Percentiles rank a stretch among this genome's conserved stretches.
Conservation (phyloP, 2,329 filamentous ascomycete species). For the Decorospora gaudefroyi region DNA sequence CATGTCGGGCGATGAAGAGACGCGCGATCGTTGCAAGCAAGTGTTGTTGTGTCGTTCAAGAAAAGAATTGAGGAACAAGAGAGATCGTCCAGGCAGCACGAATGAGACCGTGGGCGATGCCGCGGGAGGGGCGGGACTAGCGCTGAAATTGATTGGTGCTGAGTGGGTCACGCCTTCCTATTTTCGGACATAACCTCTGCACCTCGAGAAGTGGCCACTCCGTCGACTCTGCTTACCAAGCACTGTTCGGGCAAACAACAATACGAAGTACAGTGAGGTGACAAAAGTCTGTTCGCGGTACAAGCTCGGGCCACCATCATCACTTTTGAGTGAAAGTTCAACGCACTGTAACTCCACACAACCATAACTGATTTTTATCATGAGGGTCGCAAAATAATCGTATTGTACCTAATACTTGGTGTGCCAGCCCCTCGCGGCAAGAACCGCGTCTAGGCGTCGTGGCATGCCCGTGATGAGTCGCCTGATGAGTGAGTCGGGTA, state of each 20-base stretch:
- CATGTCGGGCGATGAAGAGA: slow-evolving; percentile 17
- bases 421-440: slow-evolving; percentile 1
- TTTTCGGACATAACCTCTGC: slow-evolving; percentile 11
- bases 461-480: slow-evolving; percentile 10
- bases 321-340: too few relatives aligned
- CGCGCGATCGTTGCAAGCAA: slow-evolving; percentile 3
- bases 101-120: slow-evolving; percentile 19
- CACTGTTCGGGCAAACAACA: too few relatives aligned
- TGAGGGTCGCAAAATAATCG: not conserved
- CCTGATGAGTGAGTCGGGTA: slow-evolving; percentile 5
- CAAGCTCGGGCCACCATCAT: too few relatives aligned
- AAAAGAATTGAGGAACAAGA: slow-evolving; percentile 9
- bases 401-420: slow-evolving; percentile 7
- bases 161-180: not conserved
- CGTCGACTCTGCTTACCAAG: not conserved
- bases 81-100: slow-evolving; percentile 15
- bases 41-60: not conserved
- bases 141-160: not conserved
- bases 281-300: not conserved
- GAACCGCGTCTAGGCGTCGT: slow-evolving; percentile 1
- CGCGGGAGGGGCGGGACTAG: slow-evolving; percentile 17
- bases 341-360: slow-evolving; percentile 5
- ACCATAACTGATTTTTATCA: not conserved
- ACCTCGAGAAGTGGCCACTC: slow-evolving; percentile 14
- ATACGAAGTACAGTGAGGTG: too few relatives aligned